Base-by-base conservation (phyloP, 352 stramenopile genomes). In the Globisporangium orthogonon region DNA sequence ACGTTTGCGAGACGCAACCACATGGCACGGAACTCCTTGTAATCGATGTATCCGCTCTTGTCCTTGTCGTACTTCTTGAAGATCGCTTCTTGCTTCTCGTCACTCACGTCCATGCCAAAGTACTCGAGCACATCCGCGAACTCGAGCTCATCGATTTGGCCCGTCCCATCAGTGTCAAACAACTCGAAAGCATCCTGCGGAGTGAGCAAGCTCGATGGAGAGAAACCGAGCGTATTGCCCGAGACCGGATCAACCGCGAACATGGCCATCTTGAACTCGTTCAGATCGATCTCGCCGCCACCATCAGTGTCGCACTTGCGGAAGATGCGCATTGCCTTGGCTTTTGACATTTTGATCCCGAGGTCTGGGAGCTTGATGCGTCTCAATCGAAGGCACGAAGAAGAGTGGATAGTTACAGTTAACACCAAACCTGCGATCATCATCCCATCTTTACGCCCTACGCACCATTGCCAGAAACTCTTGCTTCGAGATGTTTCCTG, bases 121-220 rank as follows among this genome's bases (percentile, higher is more conserved):
- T 97, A 98, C 67, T 98, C 91, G n/a, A 98, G 83, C 15, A 97
- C 83, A 56, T 92, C 83, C 53, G 87, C 88, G 61, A 98, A 98
- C 64, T 97, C 90, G 44, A 97, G 86, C 55, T 97, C 91, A 55
- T 98, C 89, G 44, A 98, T 91, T 51, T 91, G 61, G 15, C 93
- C 92, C 0, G 79, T 94, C 23, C 83, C 82, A 54, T 97, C 87
- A 30, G 89, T 67, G 61, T 97, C 89, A 54, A 97, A 96, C 15
- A 97, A 74, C 54, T 97, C 86, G 53, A 98, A 98, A 5, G 79
- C 89, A 54, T 98, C 93, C 23, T 87, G 70, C 5, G 93, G 93
- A 0, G 70, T 76, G 44, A 98, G 64, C 31, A 96, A 65, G 0
- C 73, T 79, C 9, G 80, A 96, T 6, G 92, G 91, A 9, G 75